phyloP scores from a whole-genome alignment of 2,329 filamentous ascomycete species.

The Thelonectria discophora region DNA sequence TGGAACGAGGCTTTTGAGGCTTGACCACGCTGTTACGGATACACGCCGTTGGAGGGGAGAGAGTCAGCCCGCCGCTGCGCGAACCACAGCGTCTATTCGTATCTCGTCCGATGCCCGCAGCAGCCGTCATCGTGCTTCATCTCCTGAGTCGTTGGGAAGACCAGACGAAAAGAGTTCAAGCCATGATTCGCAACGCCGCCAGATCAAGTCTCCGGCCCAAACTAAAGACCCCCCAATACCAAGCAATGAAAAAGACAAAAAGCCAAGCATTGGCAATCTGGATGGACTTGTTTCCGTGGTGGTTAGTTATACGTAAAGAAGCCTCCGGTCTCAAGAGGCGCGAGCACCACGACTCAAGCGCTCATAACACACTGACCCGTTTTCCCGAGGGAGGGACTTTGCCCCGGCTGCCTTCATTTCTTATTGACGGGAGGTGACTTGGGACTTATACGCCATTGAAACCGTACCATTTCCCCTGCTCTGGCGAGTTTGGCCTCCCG shows the following conservation, averaged over 20 bases:
- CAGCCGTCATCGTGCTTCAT: too few relatives aligned
- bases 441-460: neutral
- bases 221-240: neutral
- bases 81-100: slow-evolving; percentile 23
- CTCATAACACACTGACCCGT: neutral
- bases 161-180: neutral
- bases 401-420: neutral
- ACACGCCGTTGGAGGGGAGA: neutral
- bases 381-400: slow-evolving; percentile 10
- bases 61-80: slow-evolving; percentile 4
- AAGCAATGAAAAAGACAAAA: neutral
- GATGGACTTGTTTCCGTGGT: neutral
- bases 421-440: too few relatives aligned
- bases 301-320: neutral
- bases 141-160: neutral
- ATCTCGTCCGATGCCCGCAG: neutral
- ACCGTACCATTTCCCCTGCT: neutral
- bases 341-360: neutral
- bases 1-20: neutral
- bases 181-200: slow-evolving; percentile 1
- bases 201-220: neutral
- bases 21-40: slow-evolving; percentile 1
- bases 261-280: neutral
- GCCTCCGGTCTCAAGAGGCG: too few relatives aligned
- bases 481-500: too few relatives aligned